Conservation (phyloP, 108 stramenopile species). For the Nitzschia putrida region DNA sequence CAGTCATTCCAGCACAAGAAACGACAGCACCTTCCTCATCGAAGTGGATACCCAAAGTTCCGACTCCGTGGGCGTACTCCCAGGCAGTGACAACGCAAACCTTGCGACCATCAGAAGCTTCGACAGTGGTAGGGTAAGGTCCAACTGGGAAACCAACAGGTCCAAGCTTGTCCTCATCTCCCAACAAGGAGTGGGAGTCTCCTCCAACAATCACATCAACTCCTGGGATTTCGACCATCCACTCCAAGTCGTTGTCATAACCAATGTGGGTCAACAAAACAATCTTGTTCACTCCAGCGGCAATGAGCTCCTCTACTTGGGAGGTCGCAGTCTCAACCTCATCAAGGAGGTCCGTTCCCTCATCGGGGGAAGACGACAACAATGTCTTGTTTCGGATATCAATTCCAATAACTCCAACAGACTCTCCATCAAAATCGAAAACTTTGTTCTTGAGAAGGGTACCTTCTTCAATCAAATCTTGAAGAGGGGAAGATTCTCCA, state of each 20-base stretch:
- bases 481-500: conserved; percentile 7
- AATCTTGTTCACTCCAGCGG: conserved; percentile 54
- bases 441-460: too few species aligned
- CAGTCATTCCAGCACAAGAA: conserved; percentile 29
- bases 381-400: conserved; percentile 26
- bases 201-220: conserved; percentile 66
- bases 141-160: conserved; percentile 11
- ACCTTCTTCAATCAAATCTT: too few species aligned
- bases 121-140: conserved; percentile 33
- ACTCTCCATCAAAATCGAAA: too few species aligned
- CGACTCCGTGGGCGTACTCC: conserved; percentile 47
- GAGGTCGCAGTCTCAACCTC: conserved; percentile 37
- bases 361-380: conserved; percentile 41
- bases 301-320: conserved; percentile 36
- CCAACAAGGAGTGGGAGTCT: conserved; percentile 49
- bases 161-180: conserved; percentile 16
- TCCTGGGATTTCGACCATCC: conserved; percentile 44
- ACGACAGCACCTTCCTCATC: conserved; percentile 49
- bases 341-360: conserved; percentile 44
- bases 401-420: conserved; percentile 47
- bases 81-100: conserved; percentile 57
- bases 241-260: conserved; percentile 37
- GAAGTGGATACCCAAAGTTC: conserved; percentile 35
- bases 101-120: conserved; percentile 9
- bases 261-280: conserved; percentile 52